A percentile compares a stretch with the other conserved stretches of the same genome.
Evolutionary conservation across 2,329 filamentous ascomycete genomes (phyloP).

Genomic region (Fusarium sambucinum): DNA sequence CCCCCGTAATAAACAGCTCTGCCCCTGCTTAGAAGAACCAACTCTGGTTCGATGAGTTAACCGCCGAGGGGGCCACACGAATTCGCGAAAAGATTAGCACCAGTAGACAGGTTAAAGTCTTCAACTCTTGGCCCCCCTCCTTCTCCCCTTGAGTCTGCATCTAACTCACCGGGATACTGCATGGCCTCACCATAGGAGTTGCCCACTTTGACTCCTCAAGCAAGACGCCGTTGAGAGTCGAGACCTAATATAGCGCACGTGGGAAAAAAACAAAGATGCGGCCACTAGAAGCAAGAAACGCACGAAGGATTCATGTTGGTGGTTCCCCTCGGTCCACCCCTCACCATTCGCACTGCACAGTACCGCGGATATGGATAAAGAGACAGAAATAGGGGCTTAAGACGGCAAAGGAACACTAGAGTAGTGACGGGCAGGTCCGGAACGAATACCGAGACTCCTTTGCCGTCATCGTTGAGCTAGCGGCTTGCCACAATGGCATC

Average conservation of each 20-base stretch:
- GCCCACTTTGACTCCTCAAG: not conserved
- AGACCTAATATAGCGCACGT: not conserved
- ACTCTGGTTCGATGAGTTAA: not conserved
- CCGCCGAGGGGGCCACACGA: not conserved
- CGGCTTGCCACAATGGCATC: not conserved
- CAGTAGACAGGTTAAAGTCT: not conserved
- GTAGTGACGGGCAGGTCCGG: not conserved
- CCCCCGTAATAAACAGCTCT: slow-evolving; percentile 8
- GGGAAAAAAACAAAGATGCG: slow-evolving; percentile 12
- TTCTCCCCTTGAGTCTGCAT: slow-evolving; percentile 1
- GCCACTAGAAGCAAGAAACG: slow-evolving; percentile 15
- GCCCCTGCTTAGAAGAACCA: slow-evolving; percentile 10
- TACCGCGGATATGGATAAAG: slow-evolving; percentile 15
- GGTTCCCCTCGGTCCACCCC: slow-evolving; percentile 19
- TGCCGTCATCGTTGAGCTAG: not conserved
- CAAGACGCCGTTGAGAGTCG: slow-evolving; percentile 1
- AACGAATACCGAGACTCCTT: not conserved
- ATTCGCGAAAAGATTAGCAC: not conserved
- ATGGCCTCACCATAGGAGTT: not conserved
- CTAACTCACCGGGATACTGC: not conserved
- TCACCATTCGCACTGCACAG: slow-evolving; percentile 3
- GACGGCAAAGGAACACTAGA: not conserved
- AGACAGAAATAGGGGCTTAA: not conserved
- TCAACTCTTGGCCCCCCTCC: not conserved
- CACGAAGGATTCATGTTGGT: slow-evolving; percentile 24